A percentile compares a stretch with the other conserved stretches of the same genome.
Evolutionary conservation across 345 rosid genomes (phyloP).

Genomic region (Ricinus communis): DNA sequence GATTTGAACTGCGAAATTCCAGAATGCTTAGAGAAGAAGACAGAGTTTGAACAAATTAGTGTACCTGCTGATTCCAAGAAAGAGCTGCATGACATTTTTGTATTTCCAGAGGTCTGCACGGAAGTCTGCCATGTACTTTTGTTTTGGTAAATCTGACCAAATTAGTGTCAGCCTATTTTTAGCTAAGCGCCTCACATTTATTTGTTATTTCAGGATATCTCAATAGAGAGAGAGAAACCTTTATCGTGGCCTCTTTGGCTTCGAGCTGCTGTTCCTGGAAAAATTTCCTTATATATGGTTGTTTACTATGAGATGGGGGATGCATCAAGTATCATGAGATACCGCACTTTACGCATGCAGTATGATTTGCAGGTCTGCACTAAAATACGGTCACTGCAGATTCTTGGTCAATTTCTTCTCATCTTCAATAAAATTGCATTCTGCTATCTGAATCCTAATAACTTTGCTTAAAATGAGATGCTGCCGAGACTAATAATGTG

Average conservation of each 20-base stretch:
- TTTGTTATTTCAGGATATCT: conserved; percentile 53
- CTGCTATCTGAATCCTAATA: background rate
- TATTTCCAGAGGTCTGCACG: conserved; percentile 79
- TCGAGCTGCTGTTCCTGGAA: conserved; percentile 92
- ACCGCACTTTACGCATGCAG: conserved; percentile 82
- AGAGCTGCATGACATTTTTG: conserved; percentile 45
- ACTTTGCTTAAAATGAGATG: conserved; percentile 5
- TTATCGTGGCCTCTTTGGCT: conserved; percentile 93
- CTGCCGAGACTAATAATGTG: background rate
- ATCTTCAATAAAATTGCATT: background rate
- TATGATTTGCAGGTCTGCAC: conserved; percentile 68
- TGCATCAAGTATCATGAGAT: conserved; percentile 68
- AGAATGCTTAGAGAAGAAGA: conserved; percentile 63
- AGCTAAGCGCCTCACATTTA: conserved; percentile 22
- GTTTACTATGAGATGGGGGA: conserved; percentile 87
- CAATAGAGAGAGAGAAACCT: conserved; percentile 52
- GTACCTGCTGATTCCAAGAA: conserved; percentile 31
- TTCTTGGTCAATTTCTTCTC: conserved; percentile 10
- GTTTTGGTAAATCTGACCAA: conserved; percentile 10
- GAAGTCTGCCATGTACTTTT: conserved; percentile 20
- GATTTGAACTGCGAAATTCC: conserved; percentile 55
- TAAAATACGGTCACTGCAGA: conserved; percentile 16
- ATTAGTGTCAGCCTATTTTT: conserved; percentile 19
- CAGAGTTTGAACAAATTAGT: conserved; percentile 31
- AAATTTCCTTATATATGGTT: conserved; percentile 52